Evolutionary conservation across 202 grass and related monocot genomes (phyloP).

Genomic region (Setaria italica): DNA sequence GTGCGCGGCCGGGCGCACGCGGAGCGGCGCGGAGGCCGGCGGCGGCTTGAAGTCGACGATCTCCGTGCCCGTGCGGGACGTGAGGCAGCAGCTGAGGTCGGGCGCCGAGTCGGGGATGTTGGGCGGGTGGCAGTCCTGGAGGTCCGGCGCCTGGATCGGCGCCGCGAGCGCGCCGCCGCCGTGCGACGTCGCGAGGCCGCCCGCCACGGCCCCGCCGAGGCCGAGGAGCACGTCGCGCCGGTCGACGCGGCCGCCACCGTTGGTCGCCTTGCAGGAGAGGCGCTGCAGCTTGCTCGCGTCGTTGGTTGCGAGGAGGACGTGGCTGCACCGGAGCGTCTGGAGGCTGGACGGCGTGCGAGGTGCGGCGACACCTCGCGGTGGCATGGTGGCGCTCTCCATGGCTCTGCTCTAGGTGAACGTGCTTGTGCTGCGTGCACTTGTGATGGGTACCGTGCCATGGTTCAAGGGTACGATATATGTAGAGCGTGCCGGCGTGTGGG

Average conservation of each 20-base stretch:
- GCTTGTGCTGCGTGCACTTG: constrained; percentile 72
- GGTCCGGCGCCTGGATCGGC: constrained; percentile 66
- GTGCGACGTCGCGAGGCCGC: constrained; percentile 27
- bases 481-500: not conserved
- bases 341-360: constrained; percentile 38
- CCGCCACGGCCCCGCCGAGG: constrained; percentile 48
- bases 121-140: constrained; percentile 47
- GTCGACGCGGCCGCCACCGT: constrained; percentile 30
- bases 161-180: constrained; percentile 35
- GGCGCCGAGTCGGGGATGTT: not conserved
- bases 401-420: constrained; percentile 57
- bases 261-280: constrained; percentile 43
- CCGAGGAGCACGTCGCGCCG: constrained; percentile 72
- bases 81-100: constrained; percentile 54
- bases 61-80: not conserved
- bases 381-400: constrained; percentile 54
- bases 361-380: not conserved
- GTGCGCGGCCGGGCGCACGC: constrained; percentile 71
- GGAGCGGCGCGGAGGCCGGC: constrained; percentile 41
- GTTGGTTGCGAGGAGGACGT: not conserved
- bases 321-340: not conserved
- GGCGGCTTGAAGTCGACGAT: constrained; percentile 67
- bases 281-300: not conserved
- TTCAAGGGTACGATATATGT: not conserved
- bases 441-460: constrained; percentile 45